Evolutionary conservation across 805 yeast genomes (phyloP).

Genomic region (Ogataea pini): DNA sequence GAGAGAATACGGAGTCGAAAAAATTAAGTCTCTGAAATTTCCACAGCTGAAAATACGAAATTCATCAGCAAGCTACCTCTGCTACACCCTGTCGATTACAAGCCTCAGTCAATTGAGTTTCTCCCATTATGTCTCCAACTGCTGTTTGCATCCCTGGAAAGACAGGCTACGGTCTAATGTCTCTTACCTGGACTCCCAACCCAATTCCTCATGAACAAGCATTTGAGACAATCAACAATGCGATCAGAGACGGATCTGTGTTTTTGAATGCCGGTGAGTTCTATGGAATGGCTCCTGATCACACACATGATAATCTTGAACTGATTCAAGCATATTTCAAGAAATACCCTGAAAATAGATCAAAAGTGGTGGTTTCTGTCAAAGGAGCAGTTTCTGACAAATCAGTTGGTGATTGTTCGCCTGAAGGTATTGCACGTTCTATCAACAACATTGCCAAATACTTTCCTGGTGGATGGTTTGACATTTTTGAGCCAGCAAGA

Average conservation of each 20-base stretch:
- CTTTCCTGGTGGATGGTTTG: constrained; percentile 20
- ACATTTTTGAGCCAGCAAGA: constrained; percentile 70
- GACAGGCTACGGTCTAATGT: constrained; percentile 80
- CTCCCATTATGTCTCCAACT: background rate
- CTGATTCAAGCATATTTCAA: constrained; percentile 58
- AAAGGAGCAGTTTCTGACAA: constrained; percentile 48
- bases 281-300: constrained; percentile 54
- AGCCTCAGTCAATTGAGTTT: too few relatives aligned
- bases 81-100: too few relatives aligned
- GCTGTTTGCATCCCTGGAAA: constrained; percentile 20
- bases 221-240: constrained; percentile 52
- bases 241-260: constrained; percentile 48
- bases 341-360: constrained; percentile 55
- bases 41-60: too few relatives aligned
- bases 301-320: constrained; percentile 51
- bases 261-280: constrained; percentile 78
- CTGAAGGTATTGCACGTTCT: constrained; percentile 47
- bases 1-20: too few relatives aligned
- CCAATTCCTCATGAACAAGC: constrained; percentile 58
- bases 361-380: constrained; percentile 59
- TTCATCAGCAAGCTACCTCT: too few relatives aligned
- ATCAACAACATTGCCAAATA: constrained; percentile 45
- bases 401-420: constrained; percentile 48
- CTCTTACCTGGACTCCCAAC: constrained; percentile 66
- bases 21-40: too few relatives aligned